Evolutionary conservation across 2,329 filamentous ascomycete species (phyloP), one percentile per base, ranked within the genome.

Genomic region (Claviceps sp.): DNA sequence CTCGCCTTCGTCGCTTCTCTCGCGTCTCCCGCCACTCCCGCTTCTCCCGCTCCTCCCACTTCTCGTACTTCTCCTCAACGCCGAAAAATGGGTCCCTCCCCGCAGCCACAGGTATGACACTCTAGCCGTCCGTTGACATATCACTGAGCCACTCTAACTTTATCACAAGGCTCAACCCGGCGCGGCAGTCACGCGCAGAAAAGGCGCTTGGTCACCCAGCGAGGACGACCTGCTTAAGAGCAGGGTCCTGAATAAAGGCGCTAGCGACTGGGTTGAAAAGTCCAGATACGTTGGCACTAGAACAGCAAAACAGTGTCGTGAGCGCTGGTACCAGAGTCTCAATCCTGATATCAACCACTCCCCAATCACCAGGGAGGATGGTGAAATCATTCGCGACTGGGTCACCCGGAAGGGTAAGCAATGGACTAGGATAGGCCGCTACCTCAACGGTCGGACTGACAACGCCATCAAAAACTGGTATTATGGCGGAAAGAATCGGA

Each of bases 231-330:
- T 78, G 55, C 76, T 95, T 24, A 75, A 88, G 58, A 74, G 79
- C 55, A 78, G 91, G 24, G 85, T 94, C 55, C 74, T 78, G 47
- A 74, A 76, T 50, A 81, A 88, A 67, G 86, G 87, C 37, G 77
- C 86, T 37, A 78, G 86, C 65, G 91, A 95, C 76, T 97, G 91
- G 91, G 88, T 95, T 14, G 79, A 82, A 58, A 94, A 96, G 62
- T 82, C 90, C 34, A 73, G 82, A 51, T 76, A 82, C 58, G 83
- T 96, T 61, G 77, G 79, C 54, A 82, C 85, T 26, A 80, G 91
- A 56, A 88, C 88, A 24, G 85, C 91, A 50, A 97, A 97, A 73
- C 91, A 97, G 72, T 97, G 91, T 67, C 82, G 91, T 54, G 91
- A 97, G 71, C 79, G 91, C 47, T 97, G 86, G 64, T 88, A 95